Percentiles rank a stretch among this genome's conserved stretches.
Evolutionary conservation across 1,284 basidiomycete genomes (phyloP).

Genomic region (Ganoderma lingzhi): DNA sequence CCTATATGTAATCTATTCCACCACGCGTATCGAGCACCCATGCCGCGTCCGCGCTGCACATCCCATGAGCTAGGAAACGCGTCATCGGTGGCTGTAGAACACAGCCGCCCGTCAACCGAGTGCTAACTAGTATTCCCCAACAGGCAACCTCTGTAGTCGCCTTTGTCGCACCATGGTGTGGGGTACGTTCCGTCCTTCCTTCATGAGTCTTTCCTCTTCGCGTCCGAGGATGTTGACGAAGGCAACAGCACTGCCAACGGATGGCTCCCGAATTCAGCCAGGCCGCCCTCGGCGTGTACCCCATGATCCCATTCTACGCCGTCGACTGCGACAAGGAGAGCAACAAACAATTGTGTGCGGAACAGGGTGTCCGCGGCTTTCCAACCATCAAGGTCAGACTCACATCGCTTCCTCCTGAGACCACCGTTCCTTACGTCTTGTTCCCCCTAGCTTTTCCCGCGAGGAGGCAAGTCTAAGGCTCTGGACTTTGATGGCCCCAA

Average conservation of each 20-base stretch:
- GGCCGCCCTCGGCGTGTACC: slow-evolving; percentile 81
- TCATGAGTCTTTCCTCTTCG: background rate
- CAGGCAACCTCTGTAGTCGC: slow-evolving; percentile 84
- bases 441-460: slow-evolving; percentile 70
- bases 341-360: slow-evolving; percentile 85
- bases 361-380: slow-evolving; percentile 92
- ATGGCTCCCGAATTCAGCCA: slow-evolving; percentile 89
- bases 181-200: slow-evolving; percentile 56
- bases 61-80: background rate
- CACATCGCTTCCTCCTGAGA: slow-evolving; percentile 10
- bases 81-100: background rate
- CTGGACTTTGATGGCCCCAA: slow-evolving; percentile 77
- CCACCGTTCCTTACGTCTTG: slow-evolving; percentile 15
- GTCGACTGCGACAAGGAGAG: slow-evolving; percentile 90
- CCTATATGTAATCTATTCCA: no score
- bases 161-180: slow-evolving; percentile 92
- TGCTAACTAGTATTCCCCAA: slow-evolving; percentile 14
- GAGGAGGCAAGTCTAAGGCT: slow-evolving; percentile 70
- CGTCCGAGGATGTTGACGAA: slow-evolving; percentile 13
- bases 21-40: background rate
- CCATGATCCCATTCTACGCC: slow-evolving; percentile 89
- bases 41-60: background rate
- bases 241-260: slow-evolving; percentile 81
- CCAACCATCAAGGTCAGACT: slow-evolving; percentile 83
- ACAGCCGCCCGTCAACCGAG: slow-evolving; percentile 5